Percentiles rank a stretch among this genome's conserved stretches.
These are phyloP conservation scores for Microsporum canis DNA, from an alignment of 2,329 filamentous ascomycete genomes.

Conservation along the genomic window DNA sequence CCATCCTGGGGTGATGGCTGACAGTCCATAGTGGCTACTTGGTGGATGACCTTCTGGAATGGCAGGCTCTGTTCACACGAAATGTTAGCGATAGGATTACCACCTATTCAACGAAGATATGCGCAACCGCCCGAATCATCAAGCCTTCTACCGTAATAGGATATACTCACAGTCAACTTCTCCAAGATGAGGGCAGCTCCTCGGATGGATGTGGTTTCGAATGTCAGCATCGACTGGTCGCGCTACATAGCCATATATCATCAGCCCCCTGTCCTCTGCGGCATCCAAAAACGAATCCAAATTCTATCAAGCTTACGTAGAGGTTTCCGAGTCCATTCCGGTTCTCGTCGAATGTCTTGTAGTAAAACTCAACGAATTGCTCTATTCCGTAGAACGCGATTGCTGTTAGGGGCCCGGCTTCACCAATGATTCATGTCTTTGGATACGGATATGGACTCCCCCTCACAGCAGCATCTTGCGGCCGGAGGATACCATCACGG, in stretches of 20 bases:
- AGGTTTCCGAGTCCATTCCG: conserved; percentile 54
- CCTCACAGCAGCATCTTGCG: not conserved
- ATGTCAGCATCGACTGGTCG: conserved; percentile 82
- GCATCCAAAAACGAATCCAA: not conserved
- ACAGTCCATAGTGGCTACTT: conserved; percentile 65
- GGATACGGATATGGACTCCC: not conserved
- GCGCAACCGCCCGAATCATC: not conserved
- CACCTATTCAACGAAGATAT: not conserved
- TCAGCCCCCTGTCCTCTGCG: not conserved
- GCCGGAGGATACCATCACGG: not conserved
- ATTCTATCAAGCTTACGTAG: conserved; percentile 52
- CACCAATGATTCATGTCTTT: conserved; percentile 36
- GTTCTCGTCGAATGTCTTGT: conserved; percentile 70
- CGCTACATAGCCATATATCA: conserved; percentile 42
- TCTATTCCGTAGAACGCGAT: conserved; percentile 40
- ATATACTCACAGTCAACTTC: conserved; percentile 61
- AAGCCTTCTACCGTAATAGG: not conserved
- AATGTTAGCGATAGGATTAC: not conserved
- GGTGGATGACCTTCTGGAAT: conserved; percentile 71
- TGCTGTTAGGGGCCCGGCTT: conserved; percentile 30
- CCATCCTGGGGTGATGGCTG: conserved; percentile 61
- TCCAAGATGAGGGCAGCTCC: conserved; percentile 58
- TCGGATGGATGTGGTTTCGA: conserved; percentile 59
- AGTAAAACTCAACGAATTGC: conserved; percentile 85
- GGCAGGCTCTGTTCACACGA: conserved; percentile 51